phyloP scores from a whole-genome alignment of 345 rosid genomes.

The Syzygium aromaticum region DNA sequence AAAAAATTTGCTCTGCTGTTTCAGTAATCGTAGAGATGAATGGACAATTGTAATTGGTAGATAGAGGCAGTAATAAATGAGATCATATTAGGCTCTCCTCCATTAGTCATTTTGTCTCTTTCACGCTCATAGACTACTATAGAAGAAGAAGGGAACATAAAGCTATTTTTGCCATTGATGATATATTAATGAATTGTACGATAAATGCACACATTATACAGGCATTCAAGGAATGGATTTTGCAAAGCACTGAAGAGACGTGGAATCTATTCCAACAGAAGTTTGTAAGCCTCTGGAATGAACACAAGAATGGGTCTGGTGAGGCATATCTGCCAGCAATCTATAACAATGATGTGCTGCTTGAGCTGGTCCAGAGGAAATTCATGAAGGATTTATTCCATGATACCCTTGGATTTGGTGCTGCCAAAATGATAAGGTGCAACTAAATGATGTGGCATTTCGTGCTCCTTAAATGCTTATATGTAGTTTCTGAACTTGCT shows the following conservation, averaged over 20 bases:
- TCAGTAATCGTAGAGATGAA: neutral
- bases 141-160: neutral
- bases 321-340: slow-evolving; percentile 85
- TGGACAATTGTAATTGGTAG: neutral
- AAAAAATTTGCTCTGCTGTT: neutral
- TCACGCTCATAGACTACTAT: neutral
- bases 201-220: slow-evolving; percentile 3
- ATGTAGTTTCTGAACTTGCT: neutral
- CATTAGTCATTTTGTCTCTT: neutral
- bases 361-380: slow-evolving; percentile 48
- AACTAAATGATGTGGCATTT: neutral
- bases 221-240: slow-evolving; percentile 73
- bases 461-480: neutral
- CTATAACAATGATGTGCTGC: slow-evolving; percentile 56
- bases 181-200: neutral
- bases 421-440: slow-evolving; percentile 96
- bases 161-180: neutral
- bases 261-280: slow-evolving; percentile 66
- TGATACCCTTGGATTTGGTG: slow-evolving; percentile 87
- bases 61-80: neutral
- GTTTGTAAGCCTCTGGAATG: slow-evolving; percentile 62
- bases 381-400: slow-evolving; percentile 66
- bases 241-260: slow-evolving; percentile 60
- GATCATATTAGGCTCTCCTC: neutral
- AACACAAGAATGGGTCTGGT: slow-evolving; percentile 71